Evolutionary conservation across 169 alveolate species (phyloP).

Genomic region (Theileria sp.): DNA sequence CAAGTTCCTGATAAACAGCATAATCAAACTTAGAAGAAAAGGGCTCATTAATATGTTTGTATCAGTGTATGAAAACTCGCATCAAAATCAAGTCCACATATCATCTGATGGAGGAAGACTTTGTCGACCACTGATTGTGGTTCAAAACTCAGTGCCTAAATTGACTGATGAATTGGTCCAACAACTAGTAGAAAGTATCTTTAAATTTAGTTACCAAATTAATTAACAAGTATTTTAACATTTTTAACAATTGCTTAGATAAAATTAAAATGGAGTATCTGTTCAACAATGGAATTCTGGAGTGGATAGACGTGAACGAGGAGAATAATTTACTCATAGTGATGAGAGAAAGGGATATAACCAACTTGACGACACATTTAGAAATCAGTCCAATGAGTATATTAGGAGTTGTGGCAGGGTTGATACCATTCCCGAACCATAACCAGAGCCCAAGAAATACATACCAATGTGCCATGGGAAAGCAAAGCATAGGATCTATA

Average conservation of each 20-base stretch:
- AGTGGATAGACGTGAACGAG: slow-evolving; percentile 99
- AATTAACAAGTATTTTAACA: not conserved
- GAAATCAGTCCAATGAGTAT: slow-evolving; percentile 97
- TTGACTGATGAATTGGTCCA: slow-evolving; percentile 51
- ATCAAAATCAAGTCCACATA: slow-evolving; percentile 89
- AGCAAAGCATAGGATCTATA: slow-evolving; percentile 98
- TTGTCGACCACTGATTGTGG: slow-evolving; percentile 96
- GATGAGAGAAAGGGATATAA: slow-evolving; percentile 86
- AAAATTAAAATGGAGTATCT: slow-evolving; percentile 73
- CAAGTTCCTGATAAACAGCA: slow-evolving; percentile 81
- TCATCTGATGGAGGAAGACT: slow-evolving; percentile 99
- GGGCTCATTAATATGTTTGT: slow-evolving; percentile 96
- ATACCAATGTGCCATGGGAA: slow-evolving; percentile 99
- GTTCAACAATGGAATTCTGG: slow-evolving; percentile 88
- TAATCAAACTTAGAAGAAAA: slow-evolving; percentile 91
- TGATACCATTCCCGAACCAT: slow-evolving; percentile 99
- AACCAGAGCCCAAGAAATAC: slow-evolving; percentile 99
- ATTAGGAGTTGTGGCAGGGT: slow-evolving; percentile 98
- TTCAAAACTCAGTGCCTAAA: slow-evolving; percentile 89
- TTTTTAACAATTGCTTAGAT: slow-evolving; percentile 45
- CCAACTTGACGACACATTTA: slow-evolving; percentile 93
- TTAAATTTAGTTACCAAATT: not conserved
- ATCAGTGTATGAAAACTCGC: slow-evolving; percentile 89
- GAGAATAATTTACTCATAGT: slow-evolving; percentile 96
- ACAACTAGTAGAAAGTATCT: slow-evolving; percentile 26